Conservation (phyloP, 352 stramenopile species). For the Pythium vanterpoolii region DNA sequence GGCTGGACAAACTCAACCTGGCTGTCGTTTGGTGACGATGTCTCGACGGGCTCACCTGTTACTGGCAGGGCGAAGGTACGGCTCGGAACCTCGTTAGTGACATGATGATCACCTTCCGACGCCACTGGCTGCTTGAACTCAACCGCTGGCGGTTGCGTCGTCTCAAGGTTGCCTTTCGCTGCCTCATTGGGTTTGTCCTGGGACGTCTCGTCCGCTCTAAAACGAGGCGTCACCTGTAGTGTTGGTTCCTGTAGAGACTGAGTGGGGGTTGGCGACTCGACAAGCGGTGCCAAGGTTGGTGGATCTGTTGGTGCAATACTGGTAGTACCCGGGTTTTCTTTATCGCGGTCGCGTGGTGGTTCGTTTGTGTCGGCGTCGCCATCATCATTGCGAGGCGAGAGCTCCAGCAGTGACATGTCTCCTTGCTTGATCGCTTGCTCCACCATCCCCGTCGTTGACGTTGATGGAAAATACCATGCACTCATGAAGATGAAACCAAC, state of each 20-base stretch:
- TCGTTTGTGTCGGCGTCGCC: neutral
- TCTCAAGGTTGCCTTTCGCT: neutral
- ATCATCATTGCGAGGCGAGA: neutral
- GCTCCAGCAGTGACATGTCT: slow-evolving; percentile 19
- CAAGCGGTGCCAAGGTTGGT: neutral
- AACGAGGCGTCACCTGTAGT: neutral
- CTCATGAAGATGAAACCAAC: slow-evolving; percentile 54
- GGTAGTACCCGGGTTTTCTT: neutral
- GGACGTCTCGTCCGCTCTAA: slow-evolving; percentile 1
- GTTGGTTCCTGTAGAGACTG: neutral
- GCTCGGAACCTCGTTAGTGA: neutral
- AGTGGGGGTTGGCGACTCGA: neutral
- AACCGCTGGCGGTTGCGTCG: neutral
- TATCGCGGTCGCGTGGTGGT: neutral
- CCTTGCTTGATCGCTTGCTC: slow-evolving; percentile 36
- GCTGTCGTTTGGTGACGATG: neutral
- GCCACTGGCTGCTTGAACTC: neutral
- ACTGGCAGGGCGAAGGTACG: neutral
- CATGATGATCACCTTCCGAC: neutral
- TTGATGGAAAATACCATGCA: slow-evolving; percentile 42
- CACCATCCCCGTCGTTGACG: slow-evolving; percentile 31
- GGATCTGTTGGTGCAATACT: neutral
- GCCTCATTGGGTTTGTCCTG: neutral
- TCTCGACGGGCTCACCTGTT: neutral
- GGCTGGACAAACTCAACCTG: neutral